Evolutionary conservation across 1,284 basidiomycete genomes (phyloP), one percentile per base, ranked within the genome.

Genomic region (Irpex sp.): DNA sequence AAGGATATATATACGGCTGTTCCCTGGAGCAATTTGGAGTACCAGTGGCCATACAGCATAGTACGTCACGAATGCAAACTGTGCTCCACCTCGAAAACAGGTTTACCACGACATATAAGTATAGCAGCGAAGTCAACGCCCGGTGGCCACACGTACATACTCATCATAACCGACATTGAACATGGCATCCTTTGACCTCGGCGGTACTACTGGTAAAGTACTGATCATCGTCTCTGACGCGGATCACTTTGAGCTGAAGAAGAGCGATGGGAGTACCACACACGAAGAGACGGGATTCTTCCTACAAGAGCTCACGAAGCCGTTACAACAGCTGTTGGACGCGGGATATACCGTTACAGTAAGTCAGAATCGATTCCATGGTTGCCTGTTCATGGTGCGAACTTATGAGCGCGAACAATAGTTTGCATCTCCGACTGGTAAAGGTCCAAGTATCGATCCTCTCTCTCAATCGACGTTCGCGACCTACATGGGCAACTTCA

Each of bases 181-280:
- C 38, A 64, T 38, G 32, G 32, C 22, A 38, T 62, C 59, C 13
- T 62, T 62, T 24, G 27, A 64, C 32, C 15, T 42, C 49, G 66
- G 24, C 64, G 69, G 69, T 69, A 66, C 68, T 42, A 63, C 72
- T 49, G 71, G 73, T 60, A 78, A 78, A 70, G 75, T 79, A n/a
- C 74, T 80, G 56, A 77, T 80, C 72, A 74, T 79, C 67, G 74
- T 79, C 69, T 79, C 79, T 59, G 78, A 78, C 73, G 75, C 78
- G 11, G 71, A 76, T 70, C 70, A 73, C 24, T 79, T 77, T 65
- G 66, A 74, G 27, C 43, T 79, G 20, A 60, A 76, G 59, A 79
- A 76, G 70, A 49, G 68, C 42, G 77, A 78, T 72, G 78, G 78
- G 54, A 69, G 72, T 1, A 68, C 72, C 56, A 59, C 70, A 4